Conservation (phyloP, 805 yeast genomes). For the Wickerhamomyces hampshirensis region DNA sequence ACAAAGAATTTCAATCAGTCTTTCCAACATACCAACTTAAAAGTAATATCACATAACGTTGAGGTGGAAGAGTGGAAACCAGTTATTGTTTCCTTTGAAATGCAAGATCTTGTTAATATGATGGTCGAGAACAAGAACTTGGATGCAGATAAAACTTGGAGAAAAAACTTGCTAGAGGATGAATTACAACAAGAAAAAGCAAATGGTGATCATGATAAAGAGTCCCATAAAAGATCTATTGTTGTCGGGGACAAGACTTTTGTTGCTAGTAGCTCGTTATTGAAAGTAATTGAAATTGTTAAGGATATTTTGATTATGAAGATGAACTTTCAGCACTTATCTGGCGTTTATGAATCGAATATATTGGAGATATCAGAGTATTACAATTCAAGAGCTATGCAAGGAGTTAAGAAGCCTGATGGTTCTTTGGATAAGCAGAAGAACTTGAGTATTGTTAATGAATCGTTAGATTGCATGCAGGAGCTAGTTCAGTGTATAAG, state of each 20-base stretch:
- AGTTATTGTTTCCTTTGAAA: slow-evolving; percentile 41
- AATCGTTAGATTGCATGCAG: slow-evolving; percentile 35
- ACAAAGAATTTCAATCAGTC: slow-evolving; percentile 52
- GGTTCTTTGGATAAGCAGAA: slow-evolving; percentile 21
- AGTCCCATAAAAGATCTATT: slow-evolving; percentile 34
- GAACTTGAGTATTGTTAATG: slow-evolving; percentile 38
- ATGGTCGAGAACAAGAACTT: slow-evolving; percentile 42
- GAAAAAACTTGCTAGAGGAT: slow-evolving; percentile 26
- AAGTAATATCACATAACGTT: slow-evolving; percentile 41
- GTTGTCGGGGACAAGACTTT: slow-evolving; percentile 52
- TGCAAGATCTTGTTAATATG: slow-evolving; percentile 48
- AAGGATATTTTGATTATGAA: slow-evolving; percentile 54
- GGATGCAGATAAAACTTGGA: slow-evolving; percentile 47
- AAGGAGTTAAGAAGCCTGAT: slow-evolving; percentile 20
- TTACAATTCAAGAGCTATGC: slow-evolving; percentile 42
- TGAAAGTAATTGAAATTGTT: slow-evolving; percentile 34
- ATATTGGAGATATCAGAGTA: slow-evolving; percentile 42
- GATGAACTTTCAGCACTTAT: slow-evolving; percentile 46
- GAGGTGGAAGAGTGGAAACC: slow-evolving; percentile 83
- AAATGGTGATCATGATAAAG: slow-evolving; percentile 5
- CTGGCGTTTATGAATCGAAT: slow-evolving; percentile 36
- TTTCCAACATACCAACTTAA: slow-evolving; percentile 48
- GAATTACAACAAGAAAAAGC: slow-evolving; percentile 3
- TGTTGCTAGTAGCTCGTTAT: slow-evolving; percentile 50
- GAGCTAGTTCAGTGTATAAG: slow-evolving; percentile 27